Evolutionary conservation across 176 grass and related monocot genomes (phyloP).

Genomic region (barley (Hordeum vulgare)): MorexV3_pseudomolecules_assembly NC_058519.1:644171709-644172208

Average conservation of each 20-base stretch:
- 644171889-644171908: neutral
- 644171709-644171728: no score
- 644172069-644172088: neutral
- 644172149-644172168: neutral
- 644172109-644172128: neutral
- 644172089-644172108: no score
- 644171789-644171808: neutral
- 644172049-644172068: neutral
- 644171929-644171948: neutral
- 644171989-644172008: neutral
- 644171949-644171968: neutral
- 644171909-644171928: neutral
- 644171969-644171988: neutral
- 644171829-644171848: neutral
- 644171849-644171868: neutral
- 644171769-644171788: neutral
- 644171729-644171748: no score
- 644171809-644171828: neutral
- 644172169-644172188: neutral
- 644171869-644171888: neutral
- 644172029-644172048: neutral
- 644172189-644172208: no score
- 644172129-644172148: neutral
- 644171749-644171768: neutral
- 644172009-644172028: neutral